Base-by-base conservation (phyloP, 2,329 filamentous ascomycete species). In the Triangularia verruculosa region DNA sequence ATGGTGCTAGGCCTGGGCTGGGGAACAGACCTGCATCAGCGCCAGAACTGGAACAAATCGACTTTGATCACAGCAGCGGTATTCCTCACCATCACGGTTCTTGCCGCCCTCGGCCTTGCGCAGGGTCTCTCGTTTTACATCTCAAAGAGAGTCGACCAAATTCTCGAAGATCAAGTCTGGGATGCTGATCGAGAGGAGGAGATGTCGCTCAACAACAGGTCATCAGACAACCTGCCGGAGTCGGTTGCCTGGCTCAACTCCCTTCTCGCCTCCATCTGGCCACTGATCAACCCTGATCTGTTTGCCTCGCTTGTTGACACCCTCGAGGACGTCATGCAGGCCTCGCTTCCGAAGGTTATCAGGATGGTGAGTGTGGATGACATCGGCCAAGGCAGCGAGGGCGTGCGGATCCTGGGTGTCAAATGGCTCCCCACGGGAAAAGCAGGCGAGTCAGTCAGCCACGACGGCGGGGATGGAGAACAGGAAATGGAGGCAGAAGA, bases 301-400 rank as follows among this genome's bases (percentile, higher is more conserved):
- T 92, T 92, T 69, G 81, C 84, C 1, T 86, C 85, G 32, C 74
- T 92, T 1, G 83, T 86, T 0, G 89, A 92, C 70, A 89, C 85
- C 27, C 81, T 93, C 3, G 90, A 92, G 74, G 90, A 92, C 72
- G 87, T 92, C 56, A 92, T 92, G 90, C 90, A 92, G 76, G 89
- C 89, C 2, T 90, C 87, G 8, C 76, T 92, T 17, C 89, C 90
- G 0, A 86, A 83, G 62, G 74, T 89, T 34, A 82, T 92, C 30
- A 85, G 89, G 56, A 91, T 91, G 89, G 87, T 92, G 52, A 88
- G 87, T 60, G 85, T 92, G 7, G 89, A 92, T 57, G 89, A 92
- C 66, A 84, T 92, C 63, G 89, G 89, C 0, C 89, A 93, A 74
- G 90, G 90, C 7, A 91, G 85, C 64, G 89, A 92, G 70, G 81